Evolutionary conservation across 2,329 filamentous ascomycete species (phyloP).

Genomic region (Pseudogymnoascus verrucosus): DNA sequence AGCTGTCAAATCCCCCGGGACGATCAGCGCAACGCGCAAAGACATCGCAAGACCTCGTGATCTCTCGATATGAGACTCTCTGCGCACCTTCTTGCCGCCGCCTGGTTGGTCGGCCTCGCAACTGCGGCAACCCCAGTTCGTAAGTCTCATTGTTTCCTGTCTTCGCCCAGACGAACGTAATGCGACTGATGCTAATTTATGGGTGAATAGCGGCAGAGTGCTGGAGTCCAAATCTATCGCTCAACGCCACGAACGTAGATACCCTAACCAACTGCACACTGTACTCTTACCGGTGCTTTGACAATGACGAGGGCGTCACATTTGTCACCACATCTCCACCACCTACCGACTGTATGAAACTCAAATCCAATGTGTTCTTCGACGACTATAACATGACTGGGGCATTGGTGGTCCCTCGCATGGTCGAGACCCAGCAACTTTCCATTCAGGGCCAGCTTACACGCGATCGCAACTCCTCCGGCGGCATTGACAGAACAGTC

Average conservation of each 20-base stretch:
- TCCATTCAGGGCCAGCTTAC: not conserved
- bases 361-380: not conserved
- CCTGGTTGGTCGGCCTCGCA: not conserved
- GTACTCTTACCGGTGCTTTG: not conserved
- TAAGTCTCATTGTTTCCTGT: not conserved
- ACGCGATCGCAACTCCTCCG: not conserved
- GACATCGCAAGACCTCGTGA: not conserved
- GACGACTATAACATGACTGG: not conserved
- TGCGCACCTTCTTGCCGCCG: not conserved
- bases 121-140: not conserved
- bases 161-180: not conserved
- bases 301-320: not conserved
- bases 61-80: not conserved
- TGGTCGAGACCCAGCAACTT: not conserved
- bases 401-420: not conserved
- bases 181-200: not conserved
- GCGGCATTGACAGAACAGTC: not conserved
- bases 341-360: not conserved
- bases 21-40: not conserved
- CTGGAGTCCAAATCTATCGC: not conserved
- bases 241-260: not conserved
- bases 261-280: not conserved
- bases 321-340: not conserved
- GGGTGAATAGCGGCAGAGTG: not conserved
- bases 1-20: not conserved